These are phyloP conservation scores for Rutstroemia sp. DNA, from an alignment of 2,329 filamentous ascomycete genomes.

Conservation along the genomic window DNA sequence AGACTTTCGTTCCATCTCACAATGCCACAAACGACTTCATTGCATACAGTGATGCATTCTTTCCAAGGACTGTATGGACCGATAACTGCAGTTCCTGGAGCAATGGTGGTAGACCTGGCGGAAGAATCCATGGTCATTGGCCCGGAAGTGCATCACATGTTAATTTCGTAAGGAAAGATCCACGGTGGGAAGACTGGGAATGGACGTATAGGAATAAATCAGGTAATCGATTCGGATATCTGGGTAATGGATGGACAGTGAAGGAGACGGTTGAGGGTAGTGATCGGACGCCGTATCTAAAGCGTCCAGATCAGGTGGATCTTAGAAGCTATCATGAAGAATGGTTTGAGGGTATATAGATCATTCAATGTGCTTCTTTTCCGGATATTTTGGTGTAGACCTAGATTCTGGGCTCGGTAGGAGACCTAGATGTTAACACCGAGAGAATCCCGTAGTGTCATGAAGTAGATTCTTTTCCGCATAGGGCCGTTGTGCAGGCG, in stretches of 20 bases:
- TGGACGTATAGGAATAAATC: conserved; percentile 38
- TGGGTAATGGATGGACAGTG: conserved; percentile 60
- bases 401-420: too few species aligned
- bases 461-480: too few species aligned
- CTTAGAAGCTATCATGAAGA: conserved; percentile 57
- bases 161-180: conserved; percentile 48
- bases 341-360: conserved; percentile 46
- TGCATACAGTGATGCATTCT: conserved; percentile 50
- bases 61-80: conserved; percentile 45
- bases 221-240: conserved; percentile 45
- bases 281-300: conserved; percentile 59
- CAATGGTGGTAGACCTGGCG: conserved; percentile 56
- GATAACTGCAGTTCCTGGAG: conserved; percentile 67
- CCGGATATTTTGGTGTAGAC: not conserved
- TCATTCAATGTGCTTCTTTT: not conserved
- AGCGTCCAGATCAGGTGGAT: conserved; percentile 46
- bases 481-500: too few species aligned
- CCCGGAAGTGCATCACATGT: conserved; percentile 59
- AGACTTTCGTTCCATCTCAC: conserved; percentile 48
- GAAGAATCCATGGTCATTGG: conserved; percentile 60
- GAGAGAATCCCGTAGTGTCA: too few species aligned
- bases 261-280: conserved; percentile 45
- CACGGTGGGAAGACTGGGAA: conserved; percentile 53
- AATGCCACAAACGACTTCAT: conserved; percentile 58
- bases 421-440: too few species aligned